Evolutionary conservation across 495 filamentous ascomycete genomes (phyloP).

Genomic region (Xylona heveae): DNA sequence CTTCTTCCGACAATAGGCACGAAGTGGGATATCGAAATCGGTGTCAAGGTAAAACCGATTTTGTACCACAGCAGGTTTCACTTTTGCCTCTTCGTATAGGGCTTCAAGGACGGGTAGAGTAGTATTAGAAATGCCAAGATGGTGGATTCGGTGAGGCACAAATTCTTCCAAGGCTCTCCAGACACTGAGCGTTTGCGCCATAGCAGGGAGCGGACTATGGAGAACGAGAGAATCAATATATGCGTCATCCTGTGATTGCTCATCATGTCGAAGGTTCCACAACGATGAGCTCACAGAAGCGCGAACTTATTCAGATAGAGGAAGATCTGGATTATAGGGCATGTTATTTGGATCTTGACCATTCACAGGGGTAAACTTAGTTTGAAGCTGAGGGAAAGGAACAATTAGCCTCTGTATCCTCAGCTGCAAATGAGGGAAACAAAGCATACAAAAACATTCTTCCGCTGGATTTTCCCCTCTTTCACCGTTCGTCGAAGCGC

Average conservation of each 20-base stretch:
- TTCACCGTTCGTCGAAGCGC: slow-evolving; percentile 36
- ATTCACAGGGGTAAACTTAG: slow-evolving; percentile 47
- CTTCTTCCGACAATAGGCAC: slow-evolving; percentile 36
- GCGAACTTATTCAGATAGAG: slow-evolving; percentile 37
- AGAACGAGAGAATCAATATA: slow-evolving; percentile 58
- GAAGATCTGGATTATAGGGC: slow-evolving; percentile 32
- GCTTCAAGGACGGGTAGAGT: slow-evolving; percentile 27
- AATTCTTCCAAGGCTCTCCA: slow-evolving; percentile 42
- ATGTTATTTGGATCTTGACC: slow-evolving; percentile 36
- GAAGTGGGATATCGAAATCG: slow-evolving; percentile 35
- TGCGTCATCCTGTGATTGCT: slow-evolving; percentile 16
- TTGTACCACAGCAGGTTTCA: slow-evolving; percentile 41
- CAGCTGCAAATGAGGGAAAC: background rate
- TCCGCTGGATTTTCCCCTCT: slow-evolving; percentile 32
- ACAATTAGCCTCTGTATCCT: background rate
- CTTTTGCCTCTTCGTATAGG: slow-evolving; percentile 21
- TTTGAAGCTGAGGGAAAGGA: slow-evolving; percentile 38
- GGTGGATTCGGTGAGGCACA: slow-evolving; percentile 37
- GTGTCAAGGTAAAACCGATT: slow-evolving; percentile 47
- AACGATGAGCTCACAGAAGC: slow-evolving; percentile 46
- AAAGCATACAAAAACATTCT: slow-evolving; percentile 35
- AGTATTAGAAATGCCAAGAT: slow-evolving; percentile 56
- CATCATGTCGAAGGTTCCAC: slow-evolving; percentile 27
- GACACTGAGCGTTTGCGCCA: slow-evolving; percentile 36
- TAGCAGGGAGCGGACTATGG: slow-evolving; percentile 40